Evolutionary conservation across 2,329 filamentous ascomycete species (phyloP), one percentile per base, ranked within the genome.

Genomic region (Bipolaris zeicola): DNA sequence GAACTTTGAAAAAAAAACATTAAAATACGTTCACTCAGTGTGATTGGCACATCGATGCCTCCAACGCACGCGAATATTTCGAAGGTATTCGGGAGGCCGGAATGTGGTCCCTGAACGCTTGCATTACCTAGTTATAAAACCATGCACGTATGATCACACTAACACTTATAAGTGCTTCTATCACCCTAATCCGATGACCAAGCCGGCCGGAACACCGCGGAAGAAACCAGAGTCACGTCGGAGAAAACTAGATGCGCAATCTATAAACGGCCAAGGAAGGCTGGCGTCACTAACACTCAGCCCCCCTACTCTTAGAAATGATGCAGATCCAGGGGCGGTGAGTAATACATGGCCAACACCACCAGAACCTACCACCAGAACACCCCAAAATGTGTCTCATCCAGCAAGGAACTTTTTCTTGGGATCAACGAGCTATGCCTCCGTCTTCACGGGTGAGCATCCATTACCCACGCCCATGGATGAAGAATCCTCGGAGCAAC

Each of bases 121-220:
- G 28, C 44, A 13, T 47, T 14, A 36, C 24, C 18, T 47, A 16
- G 33, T 26, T 3, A 26, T 34, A 3, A 26, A 16, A 5, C 5
- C 18, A n/a, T 14, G 22, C 5, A 8, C 20, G 38, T 20, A 16
- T 22, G 13, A 13, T n/a, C 16, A 11, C 24, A 33, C 50, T 52
- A 34, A 52, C 42, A 33, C 45, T 39, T 18, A 36, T 13, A 33
- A 75, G 68, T 76, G 73, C 57, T 75, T 71, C 56, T 75, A 73
- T 39, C 73, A 76, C 57, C 72, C 72, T 11, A 70, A 68, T 31
- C 72, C 73, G 3, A 74, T 76, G 73, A 76, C 72, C 41, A 73
- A 72, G 57, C 71, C 73, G 1, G 65, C 68, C 16, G 72, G 72
- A 6, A 72, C 71, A 7, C 71, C 72, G 47, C 70, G 72, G n/a